phyloP scores from a whole-genome alignment of 129 eudicot species.

The Mikania micrantha region DNA sequence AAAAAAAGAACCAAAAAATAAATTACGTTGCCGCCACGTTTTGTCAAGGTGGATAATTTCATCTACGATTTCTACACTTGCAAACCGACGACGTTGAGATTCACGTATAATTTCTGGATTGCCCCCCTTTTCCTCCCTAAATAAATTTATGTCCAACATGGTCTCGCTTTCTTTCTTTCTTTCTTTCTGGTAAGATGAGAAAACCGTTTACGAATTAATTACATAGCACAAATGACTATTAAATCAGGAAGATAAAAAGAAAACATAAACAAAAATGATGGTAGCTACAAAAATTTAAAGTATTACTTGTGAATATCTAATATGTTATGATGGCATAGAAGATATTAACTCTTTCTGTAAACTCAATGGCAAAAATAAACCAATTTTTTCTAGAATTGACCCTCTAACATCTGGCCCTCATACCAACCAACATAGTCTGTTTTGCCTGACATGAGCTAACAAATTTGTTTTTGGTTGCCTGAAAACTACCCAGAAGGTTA shows the following conservation, averaged over 20 bases:
- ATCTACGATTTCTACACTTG: conserved; percentile 60
- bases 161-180: conserved; percentile 1
- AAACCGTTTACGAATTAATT: not conserved
- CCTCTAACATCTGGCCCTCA: no score
- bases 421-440: no score
- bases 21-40: conserved; percentile 59
- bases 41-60: conserved; percentile 71
- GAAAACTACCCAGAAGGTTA: no score
- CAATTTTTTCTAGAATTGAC: no score
- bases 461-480: no score
- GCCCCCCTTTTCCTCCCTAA: conserved; percentile 73
- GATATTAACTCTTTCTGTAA: no score
- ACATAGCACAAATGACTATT: not conserved
- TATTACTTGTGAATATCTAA: no score
- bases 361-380: no score
- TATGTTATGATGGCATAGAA: no score
- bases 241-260: not conserved
- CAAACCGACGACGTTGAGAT: conserved; percentile 74
- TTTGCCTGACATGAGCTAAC: no score
- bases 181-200: conserved; percentile 5
- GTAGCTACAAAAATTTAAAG: no score
- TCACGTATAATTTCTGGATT: conserved; percentile 82
- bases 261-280: not conserved
- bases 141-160: conserved; percentile 79
- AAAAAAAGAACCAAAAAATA: no score